Evolutionary conservation across 2,329 filamentous ascomycete genomes (phyloP).

Genomic region (Diaporthe citri): DNA sequence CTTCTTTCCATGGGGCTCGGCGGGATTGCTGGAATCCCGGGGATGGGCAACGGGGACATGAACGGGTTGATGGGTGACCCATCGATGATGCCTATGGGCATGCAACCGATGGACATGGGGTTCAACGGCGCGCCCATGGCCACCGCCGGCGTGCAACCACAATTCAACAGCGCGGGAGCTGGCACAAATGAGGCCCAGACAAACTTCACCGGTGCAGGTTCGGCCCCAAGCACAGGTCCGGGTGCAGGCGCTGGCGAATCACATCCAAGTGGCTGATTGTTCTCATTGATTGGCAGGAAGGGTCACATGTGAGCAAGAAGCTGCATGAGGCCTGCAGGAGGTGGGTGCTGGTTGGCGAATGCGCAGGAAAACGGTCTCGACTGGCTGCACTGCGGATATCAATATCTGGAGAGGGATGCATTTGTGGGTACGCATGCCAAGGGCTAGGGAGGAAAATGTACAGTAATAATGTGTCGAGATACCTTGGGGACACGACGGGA

Average conservation of each 20-base stretch:
- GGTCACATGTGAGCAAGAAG: background rate
- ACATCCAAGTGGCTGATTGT: constrained; percentile 19
- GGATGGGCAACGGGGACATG: constrained; percentile 38
- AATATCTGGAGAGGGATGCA: background rate
- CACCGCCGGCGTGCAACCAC: constrained; percentile 19
- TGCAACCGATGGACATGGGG: constrained; percentile 38
- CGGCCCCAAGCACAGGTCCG: constrained; percentile 7
- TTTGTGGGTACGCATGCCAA: background rate
- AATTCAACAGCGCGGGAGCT: constrained; percentile 12
- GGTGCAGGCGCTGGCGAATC: background rate
- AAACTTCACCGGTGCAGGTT: constrained; percentile 6
- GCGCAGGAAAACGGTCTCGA: background rate
- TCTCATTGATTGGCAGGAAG: background rate
- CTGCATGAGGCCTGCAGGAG: background rate
- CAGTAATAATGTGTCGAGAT: constrained; percentile 26
- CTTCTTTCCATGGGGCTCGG: constrained; percentile 51
- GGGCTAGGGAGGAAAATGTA: constrained; percentile 31
- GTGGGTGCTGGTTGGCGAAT: background rate
- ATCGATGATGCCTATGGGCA: constrained; percentile 38
- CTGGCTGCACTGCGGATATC: constrained; percentile 5
- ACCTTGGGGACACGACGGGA: constrained; percentile 20
- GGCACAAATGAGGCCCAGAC: constrained; percentile 9
- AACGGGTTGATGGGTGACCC: constrained; percentile 39
- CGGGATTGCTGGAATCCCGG: constrained; percentile 21
- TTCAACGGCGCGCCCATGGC: constrained; percentile 26